Evolutionary conservation across 2,329 filamentous ascomycete genomes (phyloP).

Genomic region (Scortechinia acanthostroma): DNA sequence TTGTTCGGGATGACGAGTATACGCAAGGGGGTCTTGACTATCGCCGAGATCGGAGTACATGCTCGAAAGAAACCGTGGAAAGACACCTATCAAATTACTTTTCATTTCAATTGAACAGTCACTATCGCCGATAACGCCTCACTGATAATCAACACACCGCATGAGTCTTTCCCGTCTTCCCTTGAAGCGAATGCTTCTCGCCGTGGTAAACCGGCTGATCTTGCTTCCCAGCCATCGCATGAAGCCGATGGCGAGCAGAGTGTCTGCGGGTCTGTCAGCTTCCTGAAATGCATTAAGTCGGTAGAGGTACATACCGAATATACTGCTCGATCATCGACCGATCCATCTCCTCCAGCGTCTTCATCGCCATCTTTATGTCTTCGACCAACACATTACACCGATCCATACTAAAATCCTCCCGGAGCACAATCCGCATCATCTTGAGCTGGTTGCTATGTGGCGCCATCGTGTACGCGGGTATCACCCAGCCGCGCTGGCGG

Average conservation of each 20-base stretch:
- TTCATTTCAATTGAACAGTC: too few relatives aligned
- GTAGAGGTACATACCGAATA: constrained; percentile 4
- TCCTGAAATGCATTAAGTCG: too few relatives aligned
- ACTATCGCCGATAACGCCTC: too few relatives aligned
- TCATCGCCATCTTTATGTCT: constrained; percentile 73
- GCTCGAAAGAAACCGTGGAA: too few relatives aligned
- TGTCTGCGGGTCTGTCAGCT: constrained; percentile 54
- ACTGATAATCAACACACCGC: constrained; percentile 76
- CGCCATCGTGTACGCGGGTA: constrained; percentile 95
- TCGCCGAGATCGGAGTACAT: too few relatives aligned
- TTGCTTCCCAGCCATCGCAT: not conserved
- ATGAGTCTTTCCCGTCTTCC: constrained; percentile 85
- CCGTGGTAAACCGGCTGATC: constrained; percentile 44
- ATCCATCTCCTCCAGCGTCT: constrained; percentile 70
- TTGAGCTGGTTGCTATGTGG: constrained; percentile 77
- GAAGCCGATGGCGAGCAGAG: constrained; percentile 37
- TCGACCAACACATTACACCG: constrained; percentile 72
- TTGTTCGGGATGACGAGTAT: too few relatives aligned
- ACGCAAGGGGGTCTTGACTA: too few relatives aligned
- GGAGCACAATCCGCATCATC: constrained; percentile 85
- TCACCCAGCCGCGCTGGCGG: constrained; percentile 81
- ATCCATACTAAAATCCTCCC: constrained; percentile 81
- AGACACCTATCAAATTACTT: too few relatives aligned
- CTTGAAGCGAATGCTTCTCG: constrained; percentile 81
- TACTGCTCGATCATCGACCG: constrained; percentile 63